Conservation (phyloP, 2,329 filamentous ascomycete genomes). For the Magnaporthiopsis incrustans region DNA sequence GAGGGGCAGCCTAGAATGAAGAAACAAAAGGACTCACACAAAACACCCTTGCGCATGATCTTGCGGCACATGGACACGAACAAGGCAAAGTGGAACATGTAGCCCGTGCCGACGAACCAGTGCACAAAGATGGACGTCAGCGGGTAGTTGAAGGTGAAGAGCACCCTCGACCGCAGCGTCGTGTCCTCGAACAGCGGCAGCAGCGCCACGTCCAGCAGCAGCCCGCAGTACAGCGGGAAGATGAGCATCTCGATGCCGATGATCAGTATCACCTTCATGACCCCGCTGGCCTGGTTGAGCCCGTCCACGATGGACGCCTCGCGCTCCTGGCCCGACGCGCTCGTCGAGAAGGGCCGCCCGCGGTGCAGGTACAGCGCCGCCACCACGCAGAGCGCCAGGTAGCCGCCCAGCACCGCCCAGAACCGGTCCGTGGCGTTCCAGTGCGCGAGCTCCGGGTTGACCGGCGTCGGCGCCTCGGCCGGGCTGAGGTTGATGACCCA, state of each 20-base stretch:
- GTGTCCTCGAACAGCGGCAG: conserved; percentile 82
- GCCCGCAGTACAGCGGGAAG: conserved; percentile 91
- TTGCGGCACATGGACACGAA: conserved; percentile 99
- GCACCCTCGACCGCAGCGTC: conserved; percentile 66
- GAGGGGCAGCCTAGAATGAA: background rate
- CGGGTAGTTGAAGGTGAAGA: conserved; percentile 71
- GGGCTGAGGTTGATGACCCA: conserved; percentile 53
- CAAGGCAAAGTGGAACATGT: conserved; percentile 99
- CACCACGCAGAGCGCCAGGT: conserved; percentile 64
- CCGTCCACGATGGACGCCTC: conserved; percentile 76
- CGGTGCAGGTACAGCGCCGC: conserved; percentile 74
- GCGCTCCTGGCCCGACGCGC: conserved; percentile 49
- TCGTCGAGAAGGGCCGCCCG: conserved; percentile 58
- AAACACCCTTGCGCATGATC: conserved; percentile 88
- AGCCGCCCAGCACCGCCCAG: conserved; percentile 73
- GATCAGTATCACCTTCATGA: conserved; percentile 95
- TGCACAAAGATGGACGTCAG: conserved; percentile 92
- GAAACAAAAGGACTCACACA: conserved; percentile 55
- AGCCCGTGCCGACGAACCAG: conserved; percentile 97
- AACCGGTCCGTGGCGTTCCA: conserved; percentile 60
- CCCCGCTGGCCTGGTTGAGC: conserved; percentile 87
- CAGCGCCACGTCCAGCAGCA: conserved; percentile 80
- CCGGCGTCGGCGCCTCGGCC: conserved; percentile 23
- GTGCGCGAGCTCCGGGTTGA: conserved; percentile 53
- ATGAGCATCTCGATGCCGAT: conserved; percentile 99